Evolutionary conservation across 352 stramenopile species (phyloP).

Genomic region (Phytopythium delawarense): DNA sequence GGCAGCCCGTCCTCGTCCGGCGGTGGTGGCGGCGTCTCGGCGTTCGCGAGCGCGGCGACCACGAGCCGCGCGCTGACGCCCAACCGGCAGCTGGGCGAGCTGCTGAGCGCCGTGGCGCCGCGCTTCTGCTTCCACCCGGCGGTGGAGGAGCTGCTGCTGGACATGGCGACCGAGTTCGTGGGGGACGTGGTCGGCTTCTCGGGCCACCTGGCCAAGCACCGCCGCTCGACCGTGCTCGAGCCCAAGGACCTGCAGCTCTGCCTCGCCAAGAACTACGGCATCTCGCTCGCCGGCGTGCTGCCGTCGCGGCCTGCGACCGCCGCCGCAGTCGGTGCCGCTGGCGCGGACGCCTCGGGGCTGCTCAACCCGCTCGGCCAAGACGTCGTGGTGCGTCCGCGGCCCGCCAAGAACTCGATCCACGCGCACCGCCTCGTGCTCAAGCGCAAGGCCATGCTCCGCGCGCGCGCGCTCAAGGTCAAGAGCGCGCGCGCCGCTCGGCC

Average conservation of each 20-base stretch:
- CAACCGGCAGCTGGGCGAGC: conserved; percentile 59
- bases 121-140: conserved; percentile 73
- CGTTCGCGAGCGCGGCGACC: conserved; percentile 30
- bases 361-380: conserved; percentile 57
- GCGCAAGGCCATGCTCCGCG: conserved; percentile 53
- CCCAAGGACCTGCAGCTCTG: conserved; percentile 77
- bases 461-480: conserved; percentile 55
- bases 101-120: conserved; percentile 65
- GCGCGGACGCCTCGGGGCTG: neutral
- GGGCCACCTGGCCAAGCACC: conserved; percentile 61
- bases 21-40: conserved; percentile 13
- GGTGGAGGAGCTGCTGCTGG: conserved; percentile 76
- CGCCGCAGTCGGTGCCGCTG: neutral
- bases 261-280: conserved; percentile 83
- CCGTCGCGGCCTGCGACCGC: neutral
- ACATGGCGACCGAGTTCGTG: conserved; percentile 82
- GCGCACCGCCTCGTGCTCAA: conserved; percentile 82
- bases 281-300: conserved; percentile 68
- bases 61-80: conserved; percentile 59
- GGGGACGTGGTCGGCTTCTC: conserved; percentile 72
- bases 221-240: conserved; percentile 67
- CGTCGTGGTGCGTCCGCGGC: conserved; percentile 45
- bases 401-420: conserved; percentile 75
- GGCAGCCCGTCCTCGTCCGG: neutral
- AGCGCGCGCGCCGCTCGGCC: conserved; percentile 23